Evolutionary conservation across 768 basidiomycete genomes (phyloP).

Genomic region (Lenzites betulinus): DNA sequence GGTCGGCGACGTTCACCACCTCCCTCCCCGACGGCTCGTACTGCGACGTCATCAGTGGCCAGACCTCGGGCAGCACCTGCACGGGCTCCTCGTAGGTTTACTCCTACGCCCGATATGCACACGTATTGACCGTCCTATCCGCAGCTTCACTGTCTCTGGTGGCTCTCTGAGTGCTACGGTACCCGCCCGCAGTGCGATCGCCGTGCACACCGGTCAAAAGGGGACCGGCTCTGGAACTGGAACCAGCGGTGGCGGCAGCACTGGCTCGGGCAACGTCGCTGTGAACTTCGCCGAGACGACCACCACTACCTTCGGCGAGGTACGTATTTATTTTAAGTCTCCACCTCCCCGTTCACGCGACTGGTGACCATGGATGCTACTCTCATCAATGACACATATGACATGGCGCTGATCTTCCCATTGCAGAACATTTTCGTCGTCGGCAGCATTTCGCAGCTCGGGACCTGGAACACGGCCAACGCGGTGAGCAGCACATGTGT

Average conservation of each 20-base stretch:
- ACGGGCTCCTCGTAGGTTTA: constrained; percentile 50
- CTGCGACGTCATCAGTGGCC: constrained; percentile 65
- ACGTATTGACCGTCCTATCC: background rate
- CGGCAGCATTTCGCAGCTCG: constrained; percentile 57
- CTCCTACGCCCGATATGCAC: background rate
- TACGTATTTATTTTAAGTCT: constrained; percentile 23
- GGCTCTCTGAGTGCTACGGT: constrained; percentile 55
- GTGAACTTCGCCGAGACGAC: constrained; percentile 57
- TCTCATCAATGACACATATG: too few species aligned
- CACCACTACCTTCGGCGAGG: constrained; percentile 60
- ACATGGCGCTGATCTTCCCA: background rate
- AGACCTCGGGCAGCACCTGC: constrained; percentile 43
- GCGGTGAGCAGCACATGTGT: constrained; percentile 39
- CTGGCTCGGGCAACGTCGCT: constrained; percentile 30
- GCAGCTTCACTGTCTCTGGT: constrained; percentile 50
- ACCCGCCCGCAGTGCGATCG: constrained; percentile 52
- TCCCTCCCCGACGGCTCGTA: constrained; percentile 59
- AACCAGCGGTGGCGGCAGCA: background rate
- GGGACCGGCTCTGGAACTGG: constrained; percentile 12
- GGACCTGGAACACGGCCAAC: constrained; percentile 49
- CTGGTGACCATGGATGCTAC: too few species aligned
- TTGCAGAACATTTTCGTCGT: constrained; percentile 59
- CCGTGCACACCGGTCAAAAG: constrained; percentile 51
- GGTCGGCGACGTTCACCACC: constrained; percentile 59
- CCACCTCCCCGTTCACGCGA: background rate